Conservation (phyloP, 768 basidiomycete genomes). For the Filobasidium wieringae region DNA sequence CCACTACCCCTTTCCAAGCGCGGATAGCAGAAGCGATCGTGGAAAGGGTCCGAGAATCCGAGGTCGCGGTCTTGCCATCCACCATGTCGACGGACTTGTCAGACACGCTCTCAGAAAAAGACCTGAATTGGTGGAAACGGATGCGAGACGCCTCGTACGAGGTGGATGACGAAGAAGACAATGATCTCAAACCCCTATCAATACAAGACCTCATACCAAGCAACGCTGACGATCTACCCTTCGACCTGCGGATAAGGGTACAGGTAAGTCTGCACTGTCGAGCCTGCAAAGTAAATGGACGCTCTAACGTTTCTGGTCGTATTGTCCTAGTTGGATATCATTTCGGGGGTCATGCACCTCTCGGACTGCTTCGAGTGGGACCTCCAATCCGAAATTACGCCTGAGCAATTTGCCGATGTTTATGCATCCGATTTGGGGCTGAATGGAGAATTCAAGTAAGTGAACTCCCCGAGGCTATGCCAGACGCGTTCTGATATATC, state of each 20-base stretch:
- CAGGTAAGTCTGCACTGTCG: conserved; percentile 50
- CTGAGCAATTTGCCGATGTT: conserved; percentile 82
- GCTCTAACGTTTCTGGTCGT: not conserved
- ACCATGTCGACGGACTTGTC: conserved; percentile 6
- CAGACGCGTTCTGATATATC: not conserved
- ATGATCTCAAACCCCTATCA: not conserved
- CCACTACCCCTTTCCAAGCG: conserved; percentile 57
- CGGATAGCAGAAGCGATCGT: conserved; percentile 51
- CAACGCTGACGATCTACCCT: conserved; percentile 44
- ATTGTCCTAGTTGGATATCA: conserved; percentile 69
- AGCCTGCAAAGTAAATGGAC: not conserved
- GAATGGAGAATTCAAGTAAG: conserved; percentile 82
- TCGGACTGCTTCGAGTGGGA: conserved; percentile 99
- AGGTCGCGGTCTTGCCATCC: conserved; percentile 39
- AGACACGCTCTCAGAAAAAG: conserved; percentile 11
- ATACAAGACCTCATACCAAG: conserved; percentile 25
- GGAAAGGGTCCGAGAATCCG: conserved; percentile 52
- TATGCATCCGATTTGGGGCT: conserved; percentile 80
- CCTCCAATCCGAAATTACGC: conserved; percentile 62
- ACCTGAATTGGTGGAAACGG: conserved; percentile 10
- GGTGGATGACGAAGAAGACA: conserved; percentile 6
- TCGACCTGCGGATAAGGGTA: conserved; percentile 84
- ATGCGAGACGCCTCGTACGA: not conserved
- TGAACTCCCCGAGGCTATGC: conserved; percentile 3
- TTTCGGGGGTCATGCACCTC: conserved; percentile 80